Evolutionary conservation across 2,329 filamentous ascomycete genomes (phyloP), one percentile per base, ranked within the genome.

Genomic region (Botrytis fragariae): DNA sequence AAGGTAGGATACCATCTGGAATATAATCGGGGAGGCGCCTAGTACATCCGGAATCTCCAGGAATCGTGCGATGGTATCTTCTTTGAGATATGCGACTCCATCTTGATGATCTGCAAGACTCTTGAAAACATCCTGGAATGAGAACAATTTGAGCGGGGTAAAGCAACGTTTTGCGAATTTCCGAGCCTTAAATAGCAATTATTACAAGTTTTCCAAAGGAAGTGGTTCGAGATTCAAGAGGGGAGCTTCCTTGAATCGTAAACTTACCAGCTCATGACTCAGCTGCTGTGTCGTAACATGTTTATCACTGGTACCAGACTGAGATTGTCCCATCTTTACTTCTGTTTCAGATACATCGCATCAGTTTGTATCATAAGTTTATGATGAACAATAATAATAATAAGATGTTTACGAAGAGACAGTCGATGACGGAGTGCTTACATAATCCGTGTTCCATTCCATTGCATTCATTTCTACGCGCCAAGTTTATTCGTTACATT

Each of bases 1-100:
- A 1, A 93, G 84, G 77, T 91, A 92, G 7, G 90, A 91, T 3
- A 91, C 81, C 86, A 93, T 91, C 78, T 92, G 90, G 79, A 92
- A 93, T 63, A 94, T 79, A 61, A 94, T 86, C 2, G 90, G 87
- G 6, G 91, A 91, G 12, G 88, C 91, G 69, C 86, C 87, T 39
- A 94, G 83, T 39, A 90, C 86, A 79, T 93, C 91, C 5, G 92
- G 92, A 32, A 94, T 86, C 82, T 92, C 91, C 62, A 94, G 87
- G 80, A 92, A 94, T 48, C 90, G 87, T 74, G 89, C 87, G 76
- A 94, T 83, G 18, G 91, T 93, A 69, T 91, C 88, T 79, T 92
- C 91, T 78, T 89, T 92, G 76, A 93, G 87, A 80, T 93, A 92
- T 69, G 85, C 85, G 64, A 93, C 83, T 61, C 85, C 84, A 67